Conservation (phyloP, 352 stramenopile species). For the Sclerospora graminicola region DNA sequence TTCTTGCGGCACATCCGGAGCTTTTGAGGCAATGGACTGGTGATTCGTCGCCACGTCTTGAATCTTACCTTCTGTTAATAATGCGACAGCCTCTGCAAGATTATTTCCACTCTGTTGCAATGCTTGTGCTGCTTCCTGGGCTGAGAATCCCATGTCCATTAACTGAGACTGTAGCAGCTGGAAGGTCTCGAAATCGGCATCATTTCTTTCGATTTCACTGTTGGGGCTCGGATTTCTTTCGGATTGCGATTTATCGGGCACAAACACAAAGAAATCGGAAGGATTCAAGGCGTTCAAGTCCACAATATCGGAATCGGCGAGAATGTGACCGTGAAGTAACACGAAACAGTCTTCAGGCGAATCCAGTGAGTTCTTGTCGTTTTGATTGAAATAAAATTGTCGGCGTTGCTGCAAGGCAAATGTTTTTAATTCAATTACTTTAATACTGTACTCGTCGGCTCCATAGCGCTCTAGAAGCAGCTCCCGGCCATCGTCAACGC, state of each 20-base stretch:
- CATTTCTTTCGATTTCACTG: conserved; percentile 7
- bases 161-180: conserved; percentile 24
- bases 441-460: conserved; percentile 24
- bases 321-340: conserved; percentile 42
- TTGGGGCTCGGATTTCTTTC: neutral
- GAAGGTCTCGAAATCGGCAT: conserved; percentile 4
- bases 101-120: conserved; percentile 23
- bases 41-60: neutral
- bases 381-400: conserved; percentile 1
- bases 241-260: conserved; percentile 18
- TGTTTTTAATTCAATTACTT: conserved; percentile 40
- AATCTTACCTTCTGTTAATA: conserved; percentile 23
- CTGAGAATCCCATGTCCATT: conserved; percentile 53
- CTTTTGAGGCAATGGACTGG: conserved; percentile 6
- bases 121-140: conserved; percentile 16
- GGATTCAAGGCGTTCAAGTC: conserved; percentile 38
- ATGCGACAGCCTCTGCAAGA: conserved; percentile 23
- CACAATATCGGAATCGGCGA: conserved; percentile 46
- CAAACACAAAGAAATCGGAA: conserved; percentile 60
- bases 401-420: conserved; percentile 27
- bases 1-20: conserved; percentile 17
- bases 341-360: conserved; percentile 24
- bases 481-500: conserved; percentile 45
- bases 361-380: neutral
- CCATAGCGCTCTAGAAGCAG: conserved; percentile 35